phyloP scores from a whole-genome alignment of 768 basidiomycete species.

The Trametes maxima region DNA sequence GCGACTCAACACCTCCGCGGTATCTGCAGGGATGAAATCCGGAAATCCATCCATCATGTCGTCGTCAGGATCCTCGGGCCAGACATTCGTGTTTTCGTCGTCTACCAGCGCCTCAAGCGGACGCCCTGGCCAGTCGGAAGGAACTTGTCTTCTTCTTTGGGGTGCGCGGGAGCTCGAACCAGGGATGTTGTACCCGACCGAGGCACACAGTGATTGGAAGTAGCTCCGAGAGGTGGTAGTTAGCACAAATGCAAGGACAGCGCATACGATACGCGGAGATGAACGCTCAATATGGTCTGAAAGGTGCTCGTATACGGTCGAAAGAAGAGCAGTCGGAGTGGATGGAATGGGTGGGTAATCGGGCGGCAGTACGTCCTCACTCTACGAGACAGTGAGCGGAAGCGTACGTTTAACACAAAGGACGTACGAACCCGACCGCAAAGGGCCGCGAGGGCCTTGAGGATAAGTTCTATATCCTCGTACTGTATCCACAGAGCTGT shows the following conservation, averaged over 20 bases:
- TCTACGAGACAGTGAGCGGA: slow-evolving; percentile 9
- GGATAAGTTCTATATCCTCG: slow-evolving; percentile 27
- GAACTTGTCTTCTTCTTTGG: background rate
- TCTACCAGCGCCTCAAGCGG: background rate
- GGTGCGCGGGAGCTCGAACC: slow-evolving; percentile 1
- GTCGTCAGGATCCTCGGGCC: slow-evolving; percentile 39
- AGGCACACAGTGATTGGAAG: slow-evolving; percentile 55
- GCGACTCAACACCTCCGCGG: slow-evolving; percentile 56
- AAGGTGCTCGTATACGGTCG: slow-evolving; percentile 61
- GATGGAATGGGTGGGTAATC: slow-evolving; percentile 23
- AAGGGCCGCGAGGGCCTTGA: slow-evolving; percentile 53
- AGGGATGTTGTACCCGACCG: slow-evolving; percentile 52
- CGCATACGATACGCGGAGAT: slow-evolving; percentile 50
- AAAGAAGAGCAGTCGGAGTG: slow-evolving; percentile 53
- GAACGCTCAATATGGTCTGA: slow-evolving; percentile 54
- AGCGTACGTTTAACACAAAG: background rate
- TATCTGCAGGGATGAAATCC: slow-evolving; percentile 56
- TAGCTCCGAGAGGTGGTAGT: slow-evolving; percentile 65
- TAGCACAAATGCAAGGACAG: slow-evolving; percentile 69
- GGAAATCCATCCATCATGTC: slow-evolving; percentile 53
- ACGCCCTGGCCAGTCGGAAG: background rate
- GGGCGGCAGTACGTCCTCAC: slow-evolving; percentile 13
- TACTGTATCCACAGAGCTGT: slow-evolving; percentile 31
- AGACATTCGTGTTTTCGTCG: slow-evolving; percentile 20
- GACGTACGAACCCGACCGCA: slow-evolving; percentile 58